Evolutionary conservation across 179 eudicot species (phyloP), one percentile per base, ranked within the genome.

Genomic region (Carnegiea gigantea): DNA sequence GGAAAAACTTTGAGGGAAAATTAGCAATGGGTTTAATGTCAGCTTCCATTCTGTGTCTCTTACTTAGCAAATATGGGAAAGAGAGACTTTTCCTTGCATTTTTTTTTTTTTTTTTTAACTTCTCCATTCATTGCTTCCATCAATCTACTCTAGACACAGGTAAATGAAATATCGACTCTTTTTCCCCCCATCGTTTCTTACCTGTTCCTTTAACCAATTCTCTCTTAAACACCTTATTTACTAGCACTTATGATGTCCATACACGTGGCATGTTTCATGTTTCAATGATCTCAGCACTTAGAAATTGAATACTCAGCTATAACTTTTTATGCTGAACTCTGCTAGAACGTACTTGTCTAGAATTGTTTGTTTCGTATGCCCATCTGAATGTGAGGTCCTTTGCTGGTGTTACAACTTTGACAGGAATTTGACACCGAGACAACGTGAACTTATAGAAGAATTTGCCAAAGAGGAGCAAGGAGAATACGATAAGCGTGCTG

Each of bases 401-500:
- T n/a, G 78, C 6, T 44, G 74, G 21, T 77, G 28, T 4, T 14
- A 5, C 49, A 57, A 75, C 28, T 78, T 78, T 44, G 75, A 73
- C 89, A 95, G 98, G 86, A 92, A 78, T 67, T 83, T 95, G 87
- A 95, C 94, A 49, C 91, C 87, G 13, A 90, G 98, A 79, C 98
- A 95, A 78, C 92, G 98, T 26, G 92, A 93, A 86, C 86, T 95
- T 72, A 89, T 95, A 18, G 94, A 95, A 82, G 98, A 93, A 86
- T 92, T 95, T 84, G 90, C 91, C 77, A 93, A 88, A 89, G 97
- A 93, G 82, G 98, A 95, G 82, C 93, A 88, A 88, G 88, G 91
- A 40, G 93, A 89, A 68, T 83, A 80, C 48, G 90, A 90, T 18
- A 89, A 88, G 78, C 88, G 77, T 23, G 93, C 95, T 77, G 97